Evolutionary conservation across 2,329 filamentous ascomycete genomes (phyloP).

Genomic region (Monosporascus ibericus): DNA sequence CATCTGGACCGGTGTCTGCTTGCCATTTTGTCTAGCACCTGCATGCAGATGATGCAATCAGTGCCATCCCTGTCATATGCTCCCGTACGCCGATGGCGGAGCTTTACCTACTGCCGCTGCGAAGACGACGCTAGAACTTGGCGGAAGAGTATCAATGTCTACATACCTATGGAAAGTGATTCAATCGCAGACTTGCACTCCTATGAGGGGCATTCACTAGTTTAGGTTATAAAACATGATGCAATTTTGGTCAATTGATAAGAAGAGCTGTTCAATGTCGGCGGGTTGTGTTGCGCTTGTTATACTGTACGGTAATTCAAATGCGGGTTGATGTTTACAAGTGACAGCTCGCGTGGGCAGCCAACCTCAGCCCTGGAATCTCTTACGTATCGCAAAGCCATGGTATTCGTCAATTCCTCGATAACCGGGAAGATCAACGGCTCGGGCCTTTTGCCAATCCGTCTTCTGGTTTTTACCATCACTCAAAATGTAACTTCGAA

Average conservation of each 20-base stretch:
- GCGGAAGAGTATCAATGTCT: too few species aligned
- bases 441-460: constrained; percentile 11
- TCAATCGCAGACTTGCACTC: too few species aligned
- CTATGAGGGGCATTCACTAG: too few species aligned
- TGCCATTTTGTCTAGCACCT: neutral
- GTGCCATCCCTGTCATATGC: neutral
- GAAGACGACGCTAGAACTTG: too few species aligned
- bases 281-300: too few species aligned
- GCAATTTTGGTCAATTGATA: too few species aligned
- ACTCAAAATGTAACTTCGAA: constrained; percentile 5
- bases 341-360: constrained; percentile 1
- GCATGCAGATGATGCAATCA: neutral
- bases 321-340: neutral
- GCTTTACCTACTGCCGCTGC: neutral
- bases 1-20: too few species aligned
- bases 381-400: constrained; percentile 21
- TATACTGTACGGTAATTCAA: neutral
- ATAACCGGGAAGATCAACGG: constrained; percentile 14
- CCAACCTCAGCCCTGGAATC: constrained; percentile 7
- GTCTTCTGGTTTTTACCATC: constrained; percentile 1
- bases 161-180: too few species aligned
- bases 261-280: too few species aligned
- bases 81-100: neutral
- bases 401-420: constrained; percentile 16
- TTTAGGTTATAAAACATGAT: too few species aligned